These are phyloP conservation scores for Tolypocladium endophyticum DNA, from an alignment of 2,329 filamentous ascomycete genomes.

Conservation along the genomic window DNA sequence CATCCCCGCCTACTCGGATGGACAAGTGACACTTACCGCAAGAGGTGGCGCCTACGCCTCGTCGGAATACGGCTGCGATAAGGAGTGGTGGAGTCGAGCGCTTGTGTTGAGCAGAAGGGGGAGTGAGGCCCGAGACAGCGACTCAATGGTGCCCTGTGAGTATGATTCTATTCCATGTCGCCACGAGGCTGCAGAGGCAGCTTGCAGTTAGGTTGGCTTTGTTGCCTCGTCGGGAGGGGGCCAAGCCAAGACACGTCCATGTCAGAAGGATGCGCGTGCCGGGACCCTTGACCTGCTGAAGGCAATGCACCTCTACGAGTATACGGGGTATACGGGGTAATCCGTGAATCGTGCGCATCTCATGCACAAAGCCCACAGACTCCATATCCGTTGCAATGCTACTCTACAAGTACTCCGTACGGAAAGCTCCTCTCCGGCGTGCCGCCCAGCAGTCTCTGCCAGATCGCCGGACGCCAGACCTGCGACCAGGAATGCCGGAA, in stretches of 20 bases:
- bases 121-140: neutral
- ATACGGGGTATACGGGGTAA: neutral
- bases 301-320: neutral
- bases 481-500: neutral
- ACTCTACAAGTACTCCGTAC: neutral
- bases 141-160: neutral
- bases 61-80: neutral
- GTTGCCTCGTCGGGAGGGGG: neutral
- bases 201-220: neutral
- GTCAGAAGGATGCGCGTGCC: neutral
- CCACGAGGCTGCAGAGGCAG: neutral
- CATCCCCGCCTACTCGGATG: neutral
- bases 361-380: neutral
- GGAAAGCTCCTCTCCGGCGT: neutral
- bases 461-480: neutral
- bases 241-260: neutral
- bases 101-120: neutral
- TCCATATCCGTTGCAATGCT: neutral
- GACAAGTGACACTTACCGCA: neutral
- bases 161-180: neutral
- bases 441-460: neutral
- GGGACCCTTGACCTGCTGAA: conserved; percentile 10
- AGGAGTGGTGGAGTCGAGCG: neutral
- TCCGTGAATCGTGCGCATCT: neutral
- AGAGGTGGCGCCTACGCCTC: neutral